These are phyloP conservation scores for Dryas drummondii DNA, from an alignment of 306 rosid genomes.

Conservation along the genomic window DNA sequence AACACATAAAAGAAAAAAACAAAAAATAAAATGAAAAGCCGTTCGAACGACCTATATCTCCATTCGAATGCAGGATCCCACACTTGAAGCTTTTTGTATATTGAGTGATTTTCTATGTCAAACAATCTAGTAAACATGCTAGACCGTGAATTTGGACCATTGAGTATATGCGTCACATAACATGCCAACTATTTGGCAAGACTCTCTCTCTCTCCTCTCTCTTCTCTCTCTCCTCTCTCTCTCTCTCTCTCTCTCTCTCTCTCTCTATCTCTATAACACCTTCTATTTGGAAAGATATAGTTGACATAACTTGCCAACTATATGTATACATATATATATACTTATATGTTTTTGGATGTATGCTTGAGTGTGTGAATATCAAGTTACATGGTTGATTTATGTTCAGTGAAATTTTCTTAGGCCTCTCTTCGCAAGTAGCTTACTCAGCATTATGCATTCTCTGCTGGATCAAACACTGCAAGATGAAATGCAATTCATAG, in stretches of 20 bases:
- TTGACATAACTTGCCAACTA: too few relatives aligned
- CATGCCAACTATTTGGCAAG: neutral
- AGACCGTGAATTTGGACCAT: too few relatives aligned
- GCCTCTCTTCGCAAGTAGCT: conserved; percentile 90
- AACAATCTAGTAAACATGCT: too few relatives aligned
- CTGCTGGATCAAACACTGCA: conserved; percentile 87
- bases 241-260: neutral
- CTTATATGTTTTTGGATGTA: neutral
- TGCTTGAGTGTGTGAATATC: neutral
- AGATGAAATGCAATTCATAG: conserved; percentile 84
- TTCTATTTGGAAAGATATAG: too few relatives aligned
- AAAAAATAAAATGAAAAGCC: too few relatives aligned
- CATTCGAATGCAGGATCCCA: too few relatives aligned
- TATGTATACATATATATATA: neutral
- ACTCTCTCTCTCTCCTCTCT: neutral
- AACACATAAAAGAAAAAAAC: too few relatives aligned
- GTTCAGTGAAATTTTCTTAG: conserved; percentile 39
- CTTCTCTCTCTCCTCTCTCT: neutral
- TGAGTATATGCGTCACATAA: neutral
- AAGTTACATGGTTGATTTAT: conserved; percentile 6
- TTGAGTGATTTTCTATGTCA: too few relatives aligned
- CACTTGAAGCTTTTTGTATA: too few relatives aligned
- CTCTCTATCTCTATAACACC: neutral
- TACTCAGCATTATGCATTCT: conserved; percentile 76
- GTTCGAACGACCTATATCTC: too few relatives aligned